phyloP scores from a whole-genome alignment of 192 early-diverging fungal species.

The Backusella psychrophila region DNA sequence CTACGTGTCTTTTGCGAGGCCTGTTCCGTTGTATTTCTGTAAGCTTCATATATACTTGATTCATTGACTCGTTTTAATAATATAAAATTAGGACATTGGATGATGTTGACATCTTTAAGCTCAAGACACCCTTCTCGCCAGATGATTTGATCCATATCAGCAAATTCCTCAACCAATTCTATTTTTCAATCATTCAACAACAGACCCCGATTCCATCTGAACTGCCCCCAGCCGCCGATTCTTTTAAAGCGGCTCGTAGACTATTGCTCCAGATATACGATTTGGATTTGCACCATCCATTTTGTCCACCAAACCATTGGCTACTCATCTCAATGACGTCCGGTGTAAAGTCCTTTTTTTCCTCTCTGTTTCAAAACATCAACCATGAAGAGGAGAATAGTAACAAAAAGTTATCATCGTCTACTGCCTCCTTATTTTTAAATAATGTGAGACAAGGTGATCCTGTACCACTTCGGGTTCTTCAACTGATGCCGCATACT shows the following conservation, averaged over 20 bases:
- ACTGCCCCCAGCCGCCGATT: conserved; percentile 17
- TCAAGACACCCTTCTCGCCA: conserved; percentile 13
- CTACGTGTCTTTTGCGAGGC: conserved; percentile 64
- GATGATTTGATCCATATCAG: conserved; percentile 36
- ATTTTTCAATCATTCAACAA: conserved; percentile 51
- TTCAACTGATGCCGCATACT: conserved; percentile 84
- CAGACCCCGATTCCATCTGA: conserved; percentile 13
- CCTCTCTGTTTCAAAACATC: conserved; percentile 22
- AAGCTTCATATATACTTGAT: conserved; percentile 9
- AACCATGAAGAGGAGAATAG: background rate
- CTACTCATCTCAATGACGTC: conserved; percentile 43
- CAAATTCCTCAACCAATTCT: conserved; percentile 64
- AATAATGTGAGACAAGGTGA: conserved; percentile 40
- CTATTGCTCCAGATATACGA: conserved; percentile 73
- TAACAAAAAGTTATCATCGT: conserved; percentile 5
- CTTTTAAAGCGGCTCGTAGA: conserved; percentile 47
- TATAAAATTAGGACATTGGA: conserved; percentile 12
- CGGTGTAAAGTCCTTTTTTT: conserved; percentile 17
- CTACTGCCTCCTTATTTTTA: conserved; percentile 40
- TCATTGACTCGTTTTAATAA: background rate
- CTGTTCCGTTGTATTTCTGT: conserved; percentile 57
- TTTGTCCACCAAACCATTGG: conserved; percentile 62
- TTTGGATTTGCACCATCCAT: conserved; percentile 52
- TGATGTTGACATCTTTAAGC: conserved; percentile 26
- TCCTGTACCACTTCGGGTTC: conserved; percentile 51